Evolutionary conservation across 768 basidiomycete genomes (phyloP).

Genomic region (Paxillus involutus): DNA sequence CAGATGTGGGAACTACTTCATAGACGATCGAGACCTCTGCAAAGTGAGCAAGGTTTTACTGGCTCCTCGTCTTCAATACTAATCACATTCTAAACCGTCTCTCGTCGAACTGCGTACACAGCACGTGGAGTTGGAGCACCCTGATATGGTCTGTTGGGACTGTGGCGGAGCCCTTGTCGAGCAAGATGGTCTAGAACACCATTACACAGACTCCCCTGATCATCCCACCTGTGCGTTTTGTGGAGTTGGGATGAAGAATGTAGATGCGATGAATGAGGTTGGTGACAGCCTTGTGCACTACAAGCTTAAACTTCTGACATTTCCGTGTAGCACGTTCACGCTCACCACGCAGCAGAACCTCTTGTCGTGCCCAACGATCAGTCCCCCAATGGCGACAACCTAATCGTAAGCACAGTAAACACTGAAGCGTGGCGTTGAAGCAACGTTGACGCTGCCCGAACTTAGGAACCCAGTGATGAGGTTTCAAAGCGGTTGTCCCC

Average conservation of each 20-base stretch:
- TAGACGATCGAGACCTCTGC: background rate
- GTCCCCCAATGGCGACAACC: background rate
- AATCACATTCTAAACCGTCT: background rate
- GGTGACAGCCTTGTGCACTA: background rate
- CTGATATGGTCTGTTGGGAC: conserved; percentile 3
- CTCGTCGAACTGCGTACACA: background rate
- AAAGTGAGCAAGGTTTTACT: background rate
- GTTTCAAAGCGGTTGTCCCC: too few species aligned
- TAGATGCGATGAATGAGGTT: conserved; percentile 1
- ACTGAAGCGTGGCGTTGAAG: background rate
- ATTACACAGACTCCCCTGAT: background rate
- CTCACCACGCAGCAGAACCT: background rate
- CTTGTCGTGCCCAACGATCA: background rate
- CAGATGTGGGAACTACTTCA: background rate
- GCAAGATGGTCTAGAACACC: background rate
- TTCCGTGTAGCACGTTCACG: background rate
- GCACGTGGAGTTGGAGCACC: conserved; percentile 1
- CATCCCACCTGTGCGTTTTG: background rate
- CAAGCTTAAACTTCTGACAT: background rate
- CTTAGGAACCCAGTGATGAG: background rate
- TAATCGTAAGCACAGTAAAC: background rate
- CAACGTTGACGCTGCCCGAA: background rate
- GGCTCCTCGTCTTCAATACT: background rate
- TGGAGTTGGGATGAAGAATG: background rate
- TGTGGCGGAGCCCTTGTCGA: conserved; percentile 1